phyloP scores from a whole-genome alignment of 306 rosid species.

The Sphenostylis stenocarpa region DNA sequence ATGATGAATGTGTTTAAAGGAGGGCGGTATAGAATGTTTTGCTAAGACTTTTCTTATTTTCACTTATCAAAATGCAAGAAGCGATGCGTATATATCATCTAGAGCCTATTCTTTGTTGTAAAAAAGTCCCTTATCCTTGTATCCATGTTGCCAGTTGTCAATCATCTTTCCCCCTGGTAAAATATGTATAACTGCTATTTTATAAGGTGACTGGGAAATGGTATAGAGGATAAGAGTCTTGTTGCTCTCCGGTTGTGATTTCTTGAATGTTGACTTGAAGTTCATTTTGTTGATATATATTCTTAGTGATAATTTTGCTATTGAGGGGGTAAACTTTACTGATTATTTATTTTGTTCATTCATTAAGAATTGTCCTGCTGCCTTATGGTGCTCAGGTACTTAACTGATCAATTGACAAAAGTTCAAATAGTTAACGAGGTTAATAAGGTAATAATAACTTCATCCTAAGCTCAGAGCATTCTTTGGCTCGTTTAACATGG shows the following conservation, averaged over 20 bases:
- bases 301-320: background rate
- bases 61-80: background rate
- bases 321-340: background rate
- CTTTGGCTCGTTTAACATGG: slow-evolving; percentile 20
- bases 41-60: background rate
- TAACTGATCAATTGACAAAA: slow-evolving; percentile 73
- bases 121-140: background rate
- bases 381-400: slow-evolving; percentile 58
- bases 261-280: background rate
- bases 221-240: background rate
- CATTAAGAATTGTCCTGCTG: background rate
- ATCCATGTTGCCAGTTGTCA: background rate
- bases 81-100: background rate
- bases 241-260: background rate
- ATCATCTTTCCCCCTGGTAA: background rate
- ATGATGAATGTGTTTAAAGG: background rate
- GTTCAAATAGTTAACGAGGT: slow-evolving; percentile 81
- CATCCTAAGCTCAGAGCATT: slow-evolving; percentile 16
- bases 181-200: background rate
- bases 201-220: background rate
- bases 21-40: background rate
- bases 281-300: slow-evolving; percentile 7
- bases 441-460: slow-evolving; percentile 66
- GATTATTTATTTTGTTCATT: slow-evolving; percentile 33
- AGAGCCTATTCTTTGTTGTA: background rate